Evolutionary conservation across 495 filamentous ascomycete species (phyloP).

Genomic region (Trichoderma erinaceum): DNA sequence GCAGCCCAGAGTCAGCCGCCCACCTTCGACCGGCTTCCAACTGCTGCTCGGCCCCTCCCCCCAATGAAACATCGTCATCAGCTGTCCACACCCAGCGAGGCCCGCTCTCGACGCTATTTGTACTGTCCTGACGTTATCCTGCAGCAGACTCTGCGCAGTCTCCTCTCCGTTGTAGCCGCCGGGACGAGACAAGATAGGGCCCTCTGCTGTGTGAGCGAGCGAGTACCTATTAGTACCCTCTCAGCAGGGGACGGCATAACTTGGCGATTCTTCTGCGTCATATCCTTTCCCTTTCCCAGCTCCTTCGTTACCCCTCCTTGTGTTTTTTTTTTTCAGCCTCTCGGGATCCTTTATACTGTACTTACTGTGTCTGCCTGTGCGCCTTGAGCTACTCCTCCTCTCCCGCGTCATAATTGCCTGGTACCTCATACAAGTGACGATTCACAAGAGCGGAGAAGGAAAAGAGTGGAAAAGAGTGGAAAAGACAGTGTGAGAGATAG

Average conservation of each 20-base stretch:
- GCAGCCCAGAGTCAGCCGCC: neutral
- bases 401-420: neutral
- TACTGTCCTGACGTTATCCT: constrained; percentile 14
- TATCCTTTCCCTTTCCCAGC: neutral
- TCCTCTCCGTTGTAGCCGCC: neutral
- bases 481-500: neutral
- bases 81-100: neutral
- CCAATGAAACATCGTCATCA: constrained; percentile 13
- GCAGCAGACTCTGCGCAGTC: neutral
- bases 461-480: neutral
- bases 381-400: neutral
- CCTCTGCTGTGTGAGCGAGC: too few species aligned
- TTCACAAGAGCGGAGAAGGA: neutral
- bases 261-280: constrained; percentile 10
- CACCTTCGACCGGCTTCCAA: constrained; percentile 1
- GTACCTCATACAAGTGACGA: neutral
- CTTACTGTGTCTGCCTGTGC: neutral
- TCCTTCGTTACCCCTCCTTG: neutral
- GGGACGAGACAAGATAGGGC: neutral
- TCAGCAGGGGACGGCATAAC: neutral
- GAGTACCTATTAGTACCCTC: neutral
- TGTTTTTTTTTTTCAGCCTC: neutral
- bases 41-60: neutral
- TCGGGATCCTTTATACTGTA: neutral
- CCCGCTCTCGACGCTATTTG: neutral